Conservation (phyloP, 371 early-diverging fungal genomes). For the Polyrhizophydium stewartii region DNA sequence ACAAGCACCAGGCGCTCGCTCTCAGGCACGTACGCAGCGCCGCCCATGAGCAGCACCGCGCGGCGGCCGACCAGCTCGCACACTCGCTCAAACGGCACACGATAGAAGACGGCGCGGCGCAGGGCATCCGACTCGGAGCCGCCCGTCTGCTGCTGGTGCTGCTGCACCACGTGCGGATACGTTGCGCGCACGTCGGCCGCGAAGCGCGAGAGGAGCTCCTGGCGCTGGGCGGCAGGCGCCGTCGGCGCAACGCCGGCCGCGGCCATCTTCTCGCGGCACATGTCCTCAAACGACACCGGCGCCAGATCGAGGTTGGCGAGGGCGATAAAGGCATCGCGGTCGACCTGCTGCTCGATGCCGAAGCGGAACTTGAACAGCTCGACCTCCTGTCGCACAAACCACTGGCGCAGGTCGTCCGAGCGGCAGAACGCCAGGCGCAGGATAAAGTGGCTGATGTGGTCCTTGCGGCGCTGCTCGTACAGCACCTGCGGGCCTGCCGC, state of each 20-base stretch:
- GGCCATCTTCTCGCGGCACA: not conserved
- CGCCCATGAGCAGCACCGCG: slow-evolving; percentile 66
- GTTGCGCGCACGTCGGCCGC: slow-evolving; percentile 5
- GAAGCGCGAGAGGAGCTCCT: not conserved
- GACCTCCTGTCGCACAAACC: slow-evolving; percentile 88
- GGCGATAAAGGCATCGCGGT: slow-evolving; percentile 39
- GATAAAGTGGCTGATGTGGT: slow-evolving; percentile 91
- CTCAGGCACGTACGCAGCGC: slow-evolving; percentile 83
- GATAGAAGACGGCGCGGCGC: slow-evolving; percentile 17
- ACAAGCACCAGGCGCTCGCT: slow-evolving; percentile 69
- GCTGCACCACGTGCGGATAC: slow-evolving; percentile 2
- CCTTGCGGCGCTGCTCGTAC: slow-evolving; percentile 77
- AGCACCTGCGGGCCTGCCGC: slow-evolving; percentile 19
- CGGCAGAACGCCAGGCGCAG: slow-evolving; percentile 89
- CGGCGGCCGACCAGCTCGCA: slow-evolving; percentile 68
- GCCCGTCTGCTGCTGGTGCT: not conserved
- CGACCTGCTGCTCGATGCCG: slow-evolving; percentile 41
- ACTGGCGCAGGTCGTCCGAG: slow-evolving; percentile 80
- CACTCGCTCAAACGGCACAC: slow-evolving; percentile 86
- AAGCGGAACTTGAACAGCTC: slow-evolving; percentile 70
- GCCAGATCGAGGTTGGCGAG: slow-evolving; percentile 32
- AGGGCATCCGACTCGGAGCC: not conserved
- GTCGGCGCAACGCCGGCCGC: not conserved
- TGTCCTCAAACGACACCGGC: slow-evolving; percentile 15
- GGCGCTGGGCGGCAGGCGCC: not conserved